A percentile compares a stretch with the other conserved stretches of the same genome.
Evolutionary conservation across 129 eudicot genomes (phyloP).

Genomic region (Centaurea solstitialis): DNA sequence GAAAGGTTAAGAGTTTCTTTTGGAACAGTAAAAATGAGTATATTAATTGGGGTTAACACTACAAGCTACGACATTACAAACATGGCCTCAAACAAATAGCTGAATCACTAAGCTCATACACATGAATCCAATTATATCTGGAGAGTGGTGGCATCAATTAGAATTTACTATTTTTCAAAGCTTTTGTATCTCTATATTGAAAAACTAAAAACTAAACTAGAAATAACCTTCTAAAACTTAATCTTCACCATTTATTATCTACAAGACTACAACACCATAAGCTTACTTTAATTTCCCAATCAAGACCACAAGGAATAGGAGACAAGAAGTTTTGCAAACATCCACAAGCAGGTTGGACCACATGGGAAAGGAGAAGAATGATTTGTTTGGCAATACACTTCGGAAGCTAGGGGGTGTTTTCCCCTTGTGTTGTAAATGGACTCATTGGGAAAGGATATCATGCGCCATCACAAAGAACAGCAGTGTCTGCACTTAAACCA

Average conservation of each 20-base stretch:
- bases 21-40: neutral
- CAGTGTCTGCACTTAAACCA: neutral
- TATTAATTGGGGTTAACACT: neutral
- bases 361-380: neutral
- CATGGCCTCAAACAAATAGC: neutral
- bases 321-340: neutral
- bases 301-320: neutral
- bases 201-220: neutral
- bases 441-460: neutral
- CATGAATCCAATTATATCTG: neutral
- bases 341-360: neutral
- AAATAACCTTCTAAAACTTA: neutral
- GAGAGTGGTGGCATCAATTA: neutral
- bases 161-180: neutral
- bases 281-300: neutral
- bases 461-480: neutral
- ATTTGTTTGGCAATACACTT: neutral
- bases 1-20: neutral
- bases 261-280: neutral
- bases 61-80: too few relatives aligned
- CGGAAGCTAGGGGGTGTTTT: neutral
- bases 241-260: neutral
- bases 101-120: neutral
- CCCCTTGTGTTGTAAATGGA: neutral
- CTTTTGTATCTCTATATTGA: neutral